Base-by-base conservation (phyloP, 192 early-diverging fungal species). In the Diversispora epigaea region DNA sequence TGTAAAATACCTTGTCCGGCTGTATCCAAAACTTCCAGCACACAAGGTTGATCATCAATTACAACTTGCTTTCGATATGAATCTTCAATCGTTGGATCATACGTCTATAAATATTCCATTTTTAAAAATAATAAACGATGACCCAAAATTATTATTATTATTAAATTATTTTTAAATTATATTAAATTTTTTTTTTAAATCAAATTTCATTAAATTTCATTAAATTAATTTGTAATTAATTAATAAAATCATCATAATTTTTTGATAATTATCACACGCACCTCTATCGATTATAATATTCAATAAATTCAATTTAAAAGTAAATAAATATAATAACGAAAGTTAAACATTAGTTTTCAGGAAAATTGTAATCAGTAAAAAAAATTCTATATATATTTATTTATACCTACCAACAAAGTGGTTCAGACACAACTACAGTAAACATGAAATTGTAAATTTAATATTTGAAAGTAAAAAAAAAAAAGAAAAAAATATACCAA, bases 21-120 rank as follows among this genome's bases (percentile, higher is more conserved):
- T 52, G 96, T 97, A 86, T 98, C 97, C 50, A 99, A 86, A 77
- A 99, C 94, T 83, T 99, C 97, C 21, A 99, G 81, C 80, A 98
- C 93, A 82, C 95, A 99, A 68, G 95, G 94, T 80, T 96, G 91
- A 54, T 93, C 95, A 82, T 99, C 97, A 67, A 98, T 93, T 46
- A 96, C 96, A 1, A 32, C 25, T 32, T 32, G 25, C 25, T 32
- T 32, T 32, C 25, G 25, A 32, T 32, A 32, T 32, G 25, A 32
- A 32, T 32, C 25, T 32, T 32, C 25, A 32, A 32, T 32, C 25
- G 25, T 32, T 32, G 25, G 97, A 86, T 98, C 95, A 79, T 98
- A 99, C 75, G 94, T 97, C 86, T 91, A 88, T 83, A 63, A 15
- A 63, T 63, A 41, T 63, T 44, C 0, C 22, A 43, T 63, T 11